Evolutionary conservation across 495 filamentous ascomycete genomes (phyloP), one percentile per base, ranked within the genome.

Genomic region (Penicillium crystallinum): DNA sequence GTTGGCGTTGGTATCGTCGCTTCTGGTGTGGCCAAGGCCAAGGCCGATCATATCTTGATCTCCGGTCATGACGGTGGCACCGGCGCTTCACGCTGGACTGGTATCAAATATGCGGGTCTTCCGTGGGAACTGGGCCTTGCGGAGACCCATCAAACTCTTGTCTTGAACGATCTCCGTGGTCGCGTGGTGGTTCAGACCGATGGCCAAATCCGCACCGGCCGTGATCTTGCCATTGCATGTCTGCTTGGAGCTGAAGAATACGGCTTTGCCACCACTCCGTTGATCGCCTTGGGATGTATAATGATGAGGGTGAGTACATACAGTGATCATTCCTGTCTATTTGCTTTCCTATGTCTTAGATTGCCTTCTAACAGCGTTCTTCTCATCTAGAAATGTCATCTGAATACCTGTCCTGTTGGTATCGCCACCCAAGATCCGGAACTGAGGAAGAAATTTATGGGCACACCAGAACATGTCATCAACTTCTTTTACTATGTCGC

Each of bases 401-500:
- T 86, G 33, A 96, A 96, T 61, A 96, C 90, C 23, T 97, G 93
- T 72, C 92, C 93, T 1, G 93, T 98, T 9, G 93, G 93, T 64
- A 96, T 99, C 46, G 93, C 93, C 1, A 97, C 93, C 6, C 93
- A 99, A 64, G 95, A 99, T 59, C 89, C 90, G 6, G 90, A 95
- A 63, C 82, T 99, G 3, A 83, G 95, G 18, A 89, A 90, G 77
- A 99, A 97, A 75, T 97, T 99, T 72, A 79, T 81, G 36, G 95
- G 93, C 27, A 91, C 89, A 0, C 92, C 93, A 6, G 93, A 99
- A 71, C 90, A 99, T 65, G 93, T 96, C 39, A 99, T 99, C 71
- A 99, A 99, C 78, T 99, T 97, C 80, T 99, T 99, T 76, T 99
- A 96, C 74, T 99, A 99, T 61, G 80, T 99, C 41, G 85, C 95